Conservation (phyloP, 2,329 filamentous ascomycete species). For the Arthrobotrys conoides region DNA sequence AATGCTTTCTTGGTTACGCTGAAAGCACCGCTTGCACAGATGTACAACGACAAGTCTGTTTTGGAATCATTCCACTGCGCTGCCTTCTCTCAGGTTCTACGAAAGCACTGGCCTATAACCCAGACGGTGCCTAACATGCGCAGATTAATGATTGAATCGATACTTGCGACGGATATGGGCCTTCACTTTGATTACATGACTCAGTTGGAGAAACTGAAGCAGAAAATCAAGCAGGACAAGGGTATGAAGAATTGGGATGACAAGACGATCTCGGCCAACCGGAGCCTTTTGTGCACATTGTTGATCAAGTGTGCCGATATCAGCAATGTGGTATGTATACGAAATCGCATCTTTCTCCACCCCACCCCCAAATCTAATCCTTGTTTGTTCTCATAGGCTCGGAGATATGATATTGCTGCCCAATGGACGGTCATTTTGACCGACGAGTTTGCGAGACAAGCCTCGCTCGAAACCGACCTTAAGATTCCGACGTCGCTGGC, state of each 20-base stretch:
- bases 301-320: constrained; percentile 99
- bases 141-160: constrained; percentile 95
- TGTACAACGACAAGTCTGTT: constrained; percentile 97
- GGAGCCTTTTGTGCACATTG: constrained; percentile 85
- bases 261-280: constrained; percentile 81
- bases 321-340: constrained; percentile 87
- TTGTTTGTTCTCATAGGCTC: constrained; percentile 73
- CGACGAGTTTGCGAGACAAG: constrained; percentile 93
- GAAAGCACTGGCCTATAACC: constrained; percentile 88
- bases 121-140: constrained; percentile 80
- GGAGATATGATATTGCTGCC: constrained; percentile 84
- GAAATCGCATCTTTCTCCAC: constrained; percentile 25
- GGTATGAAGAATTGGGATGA: constrained; percentile 81
- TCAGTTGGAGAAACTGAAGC: constrained; percentile 83
- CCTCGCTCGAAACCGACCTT: constrained; percentile 89
- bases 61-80: constrained; percentile 98
- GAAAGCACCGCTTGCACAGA: constrained; percentile 90
- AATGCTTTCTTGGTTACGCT: constrained; percentile 94
- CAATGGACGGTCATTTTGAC: constrained; percentile 95
- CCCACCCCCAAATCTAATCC: constrained; percentile 62
- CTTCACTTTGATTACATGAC: constrained; percentile 98
- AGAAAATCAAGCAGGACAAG: constrained; percentile 79
- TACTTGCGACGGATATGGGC: constrained; percentile 97
- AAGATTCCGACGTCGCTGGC: constrained; percentile 90
- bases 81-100: constrained; percentile 94